Conservation (phyloP, 441 rosid species). For the Erodium moschatum region DNA sequence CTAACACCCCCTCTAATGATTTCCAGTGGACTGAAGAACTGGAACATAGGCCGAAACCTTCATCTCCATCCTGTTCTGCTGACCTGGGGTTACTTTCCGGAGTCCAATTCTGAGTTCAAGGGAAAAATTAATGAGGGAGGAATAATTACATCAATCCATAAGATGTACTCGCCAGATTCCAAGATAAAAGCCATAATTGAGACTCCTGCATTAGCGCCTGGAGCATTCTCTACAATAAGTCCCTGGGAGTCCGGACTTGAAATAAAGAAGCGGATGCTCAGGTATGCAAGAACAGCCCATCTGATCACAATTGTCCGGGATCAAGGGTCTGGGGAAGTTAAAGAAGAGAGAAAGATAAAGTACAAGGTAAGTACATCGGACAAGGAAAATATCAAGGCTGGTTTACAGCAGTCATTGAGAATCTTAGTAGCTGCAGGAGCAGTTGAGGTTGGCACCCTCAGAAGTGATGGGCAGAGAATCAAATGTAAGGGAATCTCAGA, state of each 20-base stretch:
- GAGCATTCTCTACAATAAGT: slow-evolving; percentile 28
- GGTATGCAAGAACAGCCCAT: slow-evolving; percentile 64
- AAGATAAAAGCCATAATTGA: slow-evolving; percentile 56
- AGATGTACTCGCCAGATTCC: slow-evolving; percentile 34
- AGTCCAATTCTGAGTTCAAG: slow-evolving; percentile 35
- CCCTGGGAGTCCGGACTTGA: slow-evolving; percentile 80
- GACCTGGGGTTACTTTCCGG: slow-evolving; percentile 92
- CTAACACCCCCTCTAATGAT: slow-evolving; percentile 70
- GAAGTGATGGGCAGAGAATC: slow-evolving; percentile 74
- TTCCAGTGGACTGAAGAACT: slow-evolving; percentile 66
- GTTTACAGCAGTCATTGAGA: slow-evolving; percentile 54
- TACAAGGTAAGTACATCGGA: slow-evolving; percentile 38
- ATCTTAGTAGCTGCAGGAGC: slow-evolving; percentile 87
- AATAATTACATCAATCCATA: slow-evolving; percentile 68
- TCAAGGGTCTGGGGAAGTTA: slow-evolving; percentile 51
- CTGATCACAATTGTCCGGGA: slow-evolving; percentile 52
- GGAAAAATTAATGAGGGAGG: slow-evolving; percentile 72
- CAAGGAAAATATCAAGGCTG: slow-evolving; percentile 46
- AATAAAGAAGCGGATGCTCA: slow-evolving; percentile 51
- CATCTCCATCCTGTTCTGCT: slow-evolving; percentile 70
- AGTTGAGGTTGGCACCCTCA: slow-evolving; percentile 74
- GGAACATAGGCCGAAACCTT: slow-evolving; percentile 61
- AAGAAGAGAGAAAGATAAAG: slow-evolving; percentile 45
- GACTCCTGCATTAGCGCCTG: slow-evolving; percentile 69
- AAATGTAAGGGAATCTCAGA: slow-evolving; percentile 45